Conservation (phyloP, 2,329 filamentous ascomycete genomes). For the Talaromyces verruculosus region DNA sequence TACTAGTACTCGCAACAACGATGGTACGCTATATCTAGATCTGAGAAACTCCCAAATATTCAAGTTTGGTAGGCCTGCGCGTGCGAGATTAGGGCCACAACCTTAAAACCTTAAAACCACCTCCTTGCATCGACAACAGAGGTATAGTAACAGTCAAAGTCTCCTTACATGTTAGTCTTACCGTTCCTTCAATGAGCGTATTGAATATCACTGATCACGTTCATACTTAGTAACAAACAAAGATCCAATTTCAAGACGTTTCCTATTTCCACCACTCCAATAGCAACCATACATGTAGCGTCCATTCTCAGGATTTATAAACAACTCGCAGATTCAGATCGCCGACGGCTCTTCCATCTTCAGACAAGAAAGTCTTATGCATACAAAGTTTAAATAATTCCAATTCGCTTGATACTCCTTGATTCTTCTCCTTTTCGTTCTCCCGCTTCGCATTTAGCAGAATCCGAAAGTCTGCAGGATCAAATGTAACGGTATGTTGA, state of each 20-base stretch:
- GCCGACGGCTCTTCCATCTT: neutral
- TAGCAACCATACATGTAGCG: neutral
- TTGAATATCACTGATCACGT: neutral
- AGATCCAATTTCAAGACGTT: neutral
- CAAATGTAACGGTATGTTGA: neutral
- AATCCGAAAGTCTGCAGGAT: conserved; percentile 11
- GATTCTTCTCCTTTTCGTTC: neutral
- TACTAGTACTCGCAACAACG: neutral
- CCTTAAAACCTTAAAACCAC: neutral
- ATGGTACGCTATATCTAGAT: neutral
- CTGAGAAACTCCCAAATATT: neutral
- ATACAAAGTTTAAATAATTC: conserved; percentile 15
- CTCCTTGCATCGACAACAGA: neutral
- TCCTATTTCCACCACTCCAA: neutral
- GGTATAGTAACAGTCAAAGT: neutral
- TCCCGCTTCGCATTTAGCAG: conserved; percentile 6
- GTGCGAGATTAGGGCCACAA: neutral
- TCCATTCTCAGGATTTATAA: neutral
- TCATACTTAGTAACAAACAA: neutral
- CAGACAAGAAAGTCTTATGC: neutral
- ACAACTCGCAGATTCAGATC: conserved; percentile 14
- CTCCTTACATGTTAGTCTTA: neutral
- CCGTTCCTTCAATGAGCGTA: neutral
- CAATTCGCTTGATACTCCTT: neutral
- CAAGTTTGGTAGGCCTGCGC: neutral